Percentiles rank a stretch among this genome's conserved stretches.
phyloP scores from a whole-genome alignment of 495 filamentous ascomycete genomes.

The Hypoxylon subgilvum region DNA sequence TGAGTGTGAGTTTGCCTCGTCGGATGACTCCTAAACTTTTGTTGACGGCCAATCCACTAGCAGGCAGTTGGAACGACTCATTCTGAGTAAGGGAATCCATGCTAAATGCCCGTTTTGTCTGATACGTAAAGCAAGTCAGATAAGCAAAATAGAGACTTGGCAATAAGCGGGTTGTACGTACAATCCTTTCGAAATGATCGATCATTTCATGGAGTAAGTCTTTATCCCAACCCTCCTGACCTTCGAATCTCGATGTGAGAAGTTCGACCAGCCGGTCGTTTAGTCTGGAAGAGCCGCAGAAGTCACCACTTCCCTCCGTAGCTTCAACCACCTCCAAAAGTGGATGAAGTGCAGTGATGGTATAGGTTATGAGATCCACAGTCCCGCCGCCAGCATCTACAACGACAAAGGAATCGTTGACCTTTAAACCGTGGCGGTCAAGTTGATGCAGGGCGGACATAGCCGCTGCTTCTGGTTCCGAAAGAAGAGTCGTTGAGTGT shows the following conservation, averaged over 20 bases:
- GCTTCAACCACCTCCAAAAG: constrained; percentile 56
- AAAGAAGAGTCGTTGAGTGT: constrained; percentile 57
- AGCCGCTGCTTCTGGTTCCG: constrained; percentile 67
- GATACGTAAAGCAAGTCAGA: neutral
- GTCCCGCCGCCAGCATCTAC: constrained; percentile 68
- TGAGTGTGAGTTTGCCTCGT: constrained; percentile 36
- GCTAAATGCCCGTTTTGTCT: constrained; percentile 43
- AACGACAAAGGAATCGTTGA: constrained; percentile 51
- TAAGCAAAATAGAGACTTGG: neutral
- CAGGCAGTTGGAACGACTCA: constrained; percentile 45
- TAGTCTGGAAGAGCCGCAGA: constrained; percentile 65
- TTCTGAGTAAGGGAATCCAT: constrained; percentile 21
- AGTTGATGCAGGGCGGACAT: constrained; percentile 55
- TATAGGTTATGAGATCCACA: constrained; percentile 59
- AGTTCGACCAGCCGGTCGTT: constrained; percentile 56
- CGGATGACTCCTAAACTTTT: constrained; percentile 37
- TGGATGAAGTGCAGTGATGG: constrained; percentile 56
- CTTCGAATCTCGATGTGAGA: constrained; percentile 46
- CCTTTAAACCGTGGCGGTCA: constrained; percentile 10
- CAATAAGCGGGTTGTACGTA: constrained; percentile 6
- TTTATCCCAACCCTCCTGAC: constrained; percentile 44
- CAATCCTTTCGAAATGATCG: constrained; percentile 46
- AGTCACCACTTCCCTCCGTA: constrained; percentile 56
- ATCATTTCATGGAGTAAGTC: constrained; percentile 46
- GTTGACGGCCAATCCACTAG: constrained; percentile 41